These are phyloP conservation scores for Pythium plurisporium DNA, from an alignment of 352 stramenopile species.

Conservation along the genomic window DNA sequence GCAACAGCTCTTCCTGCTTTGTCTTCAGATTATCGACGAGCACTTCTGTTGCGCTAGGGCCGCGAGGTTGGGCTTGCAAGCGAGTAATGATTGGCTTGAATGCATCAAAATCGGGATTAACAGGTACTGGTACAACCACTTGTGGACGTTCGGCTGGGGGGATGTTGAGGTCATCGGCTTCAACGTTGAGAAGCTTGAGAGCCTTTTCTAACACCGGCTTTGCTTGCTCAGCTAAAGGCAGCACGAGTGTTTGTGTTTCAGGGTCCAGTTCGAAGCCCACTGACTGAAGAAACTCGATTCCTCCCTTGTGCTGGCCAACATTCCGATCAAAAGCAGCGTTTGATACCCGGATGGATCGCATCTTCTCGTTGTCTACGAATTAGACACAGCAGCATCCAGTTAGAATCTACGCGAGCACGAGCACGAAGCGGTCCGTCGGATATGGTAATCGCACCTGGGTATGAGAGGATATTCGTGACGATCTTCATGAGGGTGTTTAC, in stretches of 20 bases:
- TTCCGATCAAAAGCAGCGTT: constrained; percentile 72
- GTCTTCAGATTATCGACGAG: constrained; percentile 69
- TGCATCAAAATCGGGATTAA: constrained; percentile 51
- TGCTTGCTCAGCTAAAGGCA: constrained; percentile 20
- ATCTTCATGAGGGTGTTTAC: constrained; percentile 84
- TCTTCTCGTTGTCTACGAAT: constrained; percentile 67
- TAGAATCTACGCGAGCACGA: too few species aligned
- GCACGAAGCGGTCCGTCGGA: too few species aligned
- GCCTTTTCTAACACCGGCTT: constrained; percentile 44
- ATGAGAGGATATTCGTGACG: constrained; percentile 76
- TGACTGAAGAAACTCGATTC: constrained; percentile 64
- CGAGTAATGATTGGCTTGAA: constrained; percentile 84
- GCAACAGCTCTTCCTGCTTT: constrained; percentile 69
- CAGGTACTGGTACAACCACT: constrained; percentile 34
- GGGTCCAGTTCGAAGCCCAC: constrained; percentile 55
- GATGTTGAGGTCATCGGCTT: constrained; percentile 78
- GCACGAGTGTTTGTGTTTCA: constrained; percentile 46
- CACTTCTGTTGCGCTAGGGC: constrained; percentile 72
- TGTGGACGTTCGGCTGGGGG: constrained; percentile 35
- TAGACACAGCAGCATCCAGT: neutral
- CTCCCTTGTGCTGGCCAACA: constrained; percentile 61
- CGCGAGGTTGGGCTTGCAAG: constrained; percentile 70
- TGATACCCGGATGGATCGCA: constrained; percentile 73
- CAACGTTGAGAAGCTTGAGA: constrained; percentile 52
- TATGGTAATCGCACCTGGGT: constrained; percentile 43